Base-by-base conservation (phyloP, 495 filamentous ascomycete species). In the Neurospora sp. region DNA sequence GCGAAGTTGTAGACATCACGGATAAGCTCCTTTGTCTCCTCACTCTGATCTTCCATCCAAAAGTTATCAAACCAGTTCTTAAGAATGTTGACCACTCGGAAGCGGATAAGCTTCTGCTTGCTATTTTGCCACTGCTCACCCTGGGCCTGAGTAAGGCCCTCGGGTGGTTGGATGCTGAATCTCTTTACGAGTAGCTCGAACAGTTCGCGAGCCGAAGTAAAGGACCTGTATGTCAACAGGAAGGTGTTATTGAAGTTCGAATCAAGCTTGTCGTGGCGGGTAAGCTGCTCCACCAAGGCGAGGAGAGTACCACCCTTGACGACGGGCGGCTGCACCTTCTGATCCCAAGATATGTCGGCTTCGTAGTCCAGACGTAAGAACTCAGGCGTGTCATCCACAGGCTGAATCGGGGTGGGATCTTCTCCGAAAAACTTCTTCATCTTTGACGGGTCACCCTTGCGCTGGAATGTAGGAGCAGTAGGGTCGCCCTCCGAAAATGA, bases 61-160 rank as follows among this genome's bases (percentile, higher is more conserved):
- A 94, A 98, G 73, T 90, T 93, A 77, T 98, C 95, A 76, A 99
- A 94, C 96, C 96, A 99, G 80, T 89, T 97, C 85, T 98, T 98
- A 74, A 98, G 83, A 71, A 98, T 97, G 79, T 98, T 98, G 76
- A 99, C 94, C 9, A 99, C 93, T 61, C 96, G 88, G 86, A 99
- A 94, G 53, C 96, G 88, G 74, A 98, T 98, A 6, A 92, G 90
- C 76, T 94, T 97, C 81, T 98, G 96, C 83, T 99, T 99, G 77
- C 90, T 89, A 78, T 97, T 94, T 27, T 91, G 87, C 96, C 96
- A 99, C 74, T 88, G 84, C 69, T 96, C 93, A 79, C 91, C 93
- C 75, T 98, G 93, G 59, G 87, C 80, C 68, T 87, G 85, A 41
- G 84, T 87, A 74, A 99, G 82, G 3, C 93, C 93, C 74, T 91